A percentile compares a stretch with the other conserved stretches of the same genome.
These are phyloP conservation scores for Epichloe baconii DNA, from an alignment of 2,329 filamentous ascomycete species.

Conservation along the genomic window DNA sequence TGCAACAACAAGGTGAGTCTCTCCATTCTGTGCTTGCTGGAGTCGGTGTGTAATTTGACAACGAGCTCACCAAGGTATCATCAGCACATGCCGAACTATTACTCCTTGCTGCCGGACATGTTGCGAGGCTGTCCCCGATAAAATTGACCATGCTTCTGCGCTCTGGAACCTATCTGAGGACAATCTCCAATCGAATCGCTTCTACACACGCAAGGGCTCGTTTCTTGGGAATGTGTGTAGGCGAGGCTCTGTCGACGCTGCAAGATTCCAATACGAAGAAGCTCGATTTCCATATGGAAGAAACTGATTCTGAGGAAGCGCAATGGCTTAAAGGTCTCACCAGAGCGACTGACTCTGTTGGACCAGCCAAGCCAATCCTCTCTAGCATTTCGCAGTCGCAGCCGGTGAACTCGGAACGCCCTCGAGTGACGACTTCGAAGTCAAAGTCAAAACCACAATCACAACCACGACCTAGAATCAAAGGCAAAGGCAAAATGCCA, in stretches of 20 bases:
- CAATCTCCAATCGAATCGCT: slow-evolving; percentile 74
- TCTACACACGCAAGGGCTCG: slow-evolving; percentile 62
- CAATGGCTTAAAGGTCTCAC: slow-evolving; percentile 60
- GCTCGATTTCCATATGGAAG: slow-evolving; percentile 75
- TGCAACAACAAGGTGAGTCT: slow-evolving; percentile 70
- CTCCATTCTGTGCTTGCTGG: not conserved
- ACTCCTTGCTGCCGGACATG: slow-evolving; percentile 63
- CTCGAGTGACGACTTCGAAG: not conserved
- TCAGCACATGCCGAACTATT: slow-evolving; percentile 68
- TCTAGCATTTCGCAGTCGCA: not conserved
- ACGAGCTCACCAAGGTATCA: slow-evolving; percentile 11
- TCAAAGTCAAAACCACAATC: not conserved
- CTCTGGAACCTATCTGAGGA: slow-evolving; percentile 59
- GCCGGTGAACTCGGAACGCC: not conserved
- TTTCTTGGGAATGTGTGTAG: slow-evolving; percentile 80
- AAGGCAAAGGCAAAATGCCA: slow-evolving; percentile 13
- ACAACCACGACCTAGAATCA: not conserved
- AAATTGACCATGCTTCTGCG: slow-evolving; percentile 57
- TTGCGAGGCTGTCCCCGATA: slow-evolving; percentile 52
- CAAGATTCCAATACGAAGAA: slow-evolving; percentile 54
- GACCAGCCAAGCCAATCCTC: slow-evolving; percentile 39
- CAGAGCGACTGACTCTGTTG: slow-evolving; percentile 47
- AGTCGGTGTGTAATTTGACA: not conserved
- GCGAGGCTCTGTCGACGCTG: slow-evolving; percentile 54
- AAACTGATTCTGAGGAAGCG: slow-evolving; percentile 60